These are phyloP conservation scores for Fraxinus greggii DNA, from an alignment of 305 asterid species.

Conservation along the genomic window DNA sequence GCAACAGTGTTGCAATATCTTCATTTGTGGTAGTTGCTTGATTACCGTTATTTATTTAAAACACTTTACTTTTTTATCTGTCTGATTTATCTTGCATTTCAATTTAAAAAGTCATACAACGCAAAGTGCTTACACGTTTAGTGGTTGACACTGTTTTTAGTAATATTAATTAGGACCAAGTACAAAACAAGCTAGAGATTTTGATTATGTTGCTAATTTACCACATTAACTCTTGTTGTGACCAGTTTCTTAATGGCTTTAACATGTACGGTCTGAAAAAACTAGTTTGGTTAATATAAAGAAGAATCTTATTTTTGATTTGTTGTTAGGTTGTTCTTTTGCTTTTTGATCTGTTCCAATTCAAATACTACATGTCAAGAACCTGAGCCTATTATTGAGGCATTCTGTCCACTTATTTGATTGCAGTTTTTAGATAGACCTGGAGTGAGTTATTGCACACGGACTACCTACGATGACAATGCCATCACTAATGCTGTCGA, in stretches of 20 bases:
- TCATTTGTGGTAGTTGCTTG: conserved; percentile 20
- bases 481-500: conserved; percentile 95
- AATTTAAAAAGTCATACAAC: neutral
- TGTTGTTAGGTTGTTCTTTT: conserved; percentile 1
- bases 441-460: conserved; percentile 81
- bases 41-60: neutral
- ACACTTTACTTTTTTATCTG: conserved; percentile 6
- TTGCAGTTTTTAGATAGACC: conserved; percentile 80
- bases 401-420: conserved; percentile 12
- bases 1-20: neutral
- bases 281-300: neutral
- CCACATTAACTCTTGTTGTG: neutral
- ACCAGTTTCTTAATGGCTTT: conserved; percentile 3
- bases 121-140: neutral
- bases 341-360: neutral
- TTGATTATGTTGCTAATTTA: neutral
- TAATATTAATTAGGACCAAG: neutral
- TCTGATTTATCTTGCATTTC: neutral
- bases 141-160: neutral
- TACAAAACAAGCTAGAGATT: neutral
- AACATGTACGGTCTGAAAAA: neutral
- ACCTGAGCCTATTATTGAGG: conserved; percentile 3
- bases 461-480: conserved; percentile 92
- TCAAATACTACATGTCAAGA: neutral
- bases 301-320: neutral